These are phyloP conservation scores for Suillus occidentalis DNA, from an alignment of 768 basidiomycete genomes.

Conservation along the genomic window DNA sequence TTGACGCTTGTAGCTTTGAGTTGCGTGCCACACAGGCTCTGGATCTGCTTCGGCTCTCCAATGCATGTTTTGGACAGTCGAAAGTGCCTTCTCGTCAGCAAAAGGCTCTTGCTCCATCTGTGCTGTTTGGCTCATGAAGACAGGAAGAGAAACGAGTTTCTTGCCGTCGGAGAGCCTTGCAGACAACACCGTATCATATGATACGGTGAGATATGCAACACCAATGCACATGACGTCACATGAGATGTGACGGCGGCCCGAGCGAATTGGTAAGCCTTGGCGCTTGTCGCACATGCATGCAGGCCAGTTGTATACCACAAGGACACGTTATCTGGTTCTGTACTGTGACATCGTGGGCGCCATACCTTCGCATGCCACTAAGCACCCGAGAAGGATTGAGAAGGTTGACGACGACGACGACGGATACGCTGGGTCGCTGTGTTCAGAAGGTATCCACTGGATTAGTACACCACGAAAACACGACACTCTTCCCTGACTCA, in stretches of 20 bases:
- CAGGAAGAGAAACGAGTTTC: slow-evolving; percentile 11
- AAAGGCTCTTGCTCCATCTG: background rate
- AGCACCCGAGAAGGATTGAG: background rate
- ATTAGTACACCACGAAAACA: background rate
- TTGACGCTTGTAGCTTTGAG: background rate
- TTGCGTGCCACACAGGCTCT: slow-evolving; percentile 7
- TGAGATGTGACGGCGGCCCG: background rate
- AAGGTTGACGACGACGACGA: background rate
- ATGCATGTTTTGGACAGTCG: background rate
- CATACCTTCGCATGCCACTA: background rate
- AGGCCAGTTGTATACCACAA: background rate
- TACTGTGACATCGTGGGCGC: background rate
- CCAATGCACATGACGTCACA: background rate
- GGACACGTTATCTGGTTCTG: background rate
- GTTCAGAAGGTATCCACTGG: background rate
- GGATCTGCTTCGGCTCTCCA: slow-evolving; percentile 13
- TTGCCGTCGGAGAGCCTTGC: slow-evolving; percentile 12
- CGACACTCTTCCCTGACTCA: too few relatives aligned
- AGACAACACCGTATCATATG: background rate
- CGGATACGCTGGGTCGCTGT: background rate
- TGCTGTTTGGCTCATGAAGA: slow-evolving; percentile 5
- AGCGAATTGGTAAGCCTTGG: background rate
- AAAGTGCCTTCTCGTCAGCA: slow-evolving; percentile 4
- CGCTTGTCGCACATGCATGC: background rate
- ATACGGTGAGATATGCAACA: background rate